Evolutionary conservation across 192 early-diverging fungal species (phyloP), one percentile per base, ranked within the genome.

Genomic region (Coemansia sp.): DNA sequence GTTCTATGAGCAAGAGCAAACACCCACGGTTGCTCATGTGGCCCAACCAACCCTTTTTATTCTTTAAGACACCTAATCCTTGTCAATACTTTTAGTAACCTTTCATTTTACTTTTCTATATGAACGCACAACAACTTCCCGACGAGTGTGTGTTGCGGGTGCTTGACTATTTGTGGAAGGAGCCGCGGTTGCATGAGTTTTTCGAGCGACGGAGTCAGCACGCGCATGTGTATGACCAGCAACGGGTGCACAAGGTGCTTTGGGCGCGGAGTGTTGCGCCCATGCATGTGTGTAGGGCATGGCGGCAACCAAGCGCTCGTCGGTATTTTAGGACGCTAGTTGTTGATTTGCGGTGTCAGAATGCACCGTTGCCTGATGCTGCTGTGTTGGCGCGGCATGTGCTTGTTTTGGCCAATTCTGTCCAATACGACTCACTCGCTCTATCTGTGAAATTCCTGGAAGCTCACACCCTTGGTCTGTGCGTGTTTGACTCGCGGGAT

Each of bases 191-290:
- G 11, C 37, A 55, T 1, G 19, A 47, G 47, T 80, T 80, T 62
- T 41, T 65, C 23, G 59, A 62, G 24, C 62, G 69, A 2, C 68
- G 59, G 12, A 62, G 72, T 25, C 65, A 61, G 37, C 57, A 55
- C 14, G 59, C 65, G 3, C 45, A 25, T 12, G 69, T 65, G 55
- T 75, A 80, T 49, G 77, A 80, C 72, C 77, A 80, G n/a, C 57
- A 58, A 8, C 69, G 50, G 32, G 53, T 72, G 19, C 72, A 80
- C 38, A 64, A 37, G 10, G 17, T 23, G 0, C 69, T 75, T 11
- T 41, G 59, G 8, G 52, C 64, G 1, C 77, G 72, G 17, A 23
- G 38, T 35, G 64, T 68, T 14, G 48, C 69, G 0, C 69, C 72
- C 1, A 8, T 80, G 7, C 72, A 74, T 21, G 72, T 80, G 12